Evolutionary conservation across 208 protist species (phyloP).

Genomic region (Naegleria fowleri): DNA sequence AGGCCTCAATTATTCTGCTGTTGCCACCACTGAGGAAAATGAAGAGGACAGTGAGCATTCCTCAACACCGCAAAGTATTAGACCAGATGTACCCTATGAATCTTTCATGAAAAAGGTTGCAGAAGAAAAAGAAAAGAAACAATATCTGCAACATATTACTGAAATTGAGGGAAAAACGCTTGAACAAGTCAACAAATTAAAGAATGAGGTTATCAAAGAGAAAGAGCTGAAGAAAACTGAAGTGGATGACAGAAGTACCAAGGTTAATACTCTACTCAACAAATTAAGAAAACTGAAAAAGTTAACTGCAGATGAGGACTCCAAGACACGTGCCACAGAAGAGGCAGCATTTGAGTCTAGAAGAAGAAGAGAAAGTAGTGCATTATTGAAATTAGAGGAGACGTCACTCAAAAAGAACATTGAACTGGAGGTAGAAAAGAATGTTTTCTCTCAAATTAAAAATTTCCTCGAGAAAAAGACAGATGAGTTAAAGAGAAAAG

Average conservation of each 20-base stretch:
- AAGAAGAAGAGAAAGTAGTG: not conserved
- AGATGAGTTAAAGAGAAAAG: not conserved
- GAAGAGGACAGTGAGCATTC: not conserved
- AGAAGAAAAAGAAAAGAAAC: not conserved
- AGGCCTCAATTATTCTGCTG: not conserved
- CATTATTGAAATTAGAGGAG: not conserved
- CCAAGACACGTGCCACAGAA: not conserved
- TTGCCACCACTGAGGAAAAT: not conserved
- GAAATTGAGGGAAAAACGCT: not conserved
- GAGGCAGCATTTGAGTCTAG: not conserved
- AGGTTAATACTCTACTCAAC: slow-evolving; percentile 1
- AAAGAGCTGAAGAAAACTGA: slow-evolving; percentile 7
- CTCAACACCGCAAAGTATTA: not conserved
- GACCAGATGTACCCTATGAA: not conserved
- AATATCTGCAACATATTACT: not conserved
- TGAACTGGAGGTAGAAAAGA: slow-evolving; percentile 15
- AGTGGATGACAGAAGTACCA: not conserved
- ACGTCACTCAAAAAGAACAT: not conserved
- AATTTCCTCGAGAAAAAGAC: slow-evolving; percentile 20
- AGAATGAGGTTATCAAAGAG: not conserved
- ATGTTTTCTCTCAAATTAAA: not conserved
- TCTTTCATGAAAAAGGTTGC: not conserved
- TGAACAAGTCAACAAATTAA: not conserved
- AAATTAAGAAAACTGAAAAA: slow-evolving; percentile 23
- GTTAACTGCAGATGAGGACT: not conserved